Evolutionary conservation across 192 early-diverging fungal genomes (phyloP).

Genomic region (Linnemannia elongata): DNA sequence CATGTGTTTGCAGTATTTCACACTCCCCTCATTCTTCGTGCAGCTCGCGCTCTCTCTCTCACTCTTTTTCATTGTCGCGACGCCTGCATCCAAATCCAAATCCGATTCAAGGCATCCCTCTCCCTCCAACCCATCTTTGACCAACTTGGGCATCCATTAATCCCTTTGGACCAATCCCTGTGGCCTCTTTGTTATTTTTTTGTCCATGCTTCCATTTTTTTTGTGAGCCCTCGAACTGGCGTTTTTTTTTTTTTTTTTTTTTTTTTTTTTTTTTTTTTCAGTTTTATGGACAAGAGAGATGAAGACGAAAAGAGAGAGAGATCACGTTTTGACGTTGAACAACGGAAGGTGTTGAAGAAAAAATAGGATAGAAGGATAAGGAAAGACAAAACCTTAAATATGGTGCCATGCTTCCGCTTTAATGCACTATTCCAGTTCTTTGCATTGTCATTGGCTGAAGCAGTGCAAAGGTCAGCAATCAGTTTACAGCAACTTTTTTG

Average conservation of each 20-base stretch:
- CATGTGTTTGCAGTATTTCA: not conserved
- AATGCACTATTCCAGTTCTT: not conserved
- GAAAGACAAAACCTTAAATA: constrained; percentile 26
- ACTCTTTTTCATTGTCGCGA: not conserved
- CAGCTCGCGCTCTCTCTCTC: not conserved
- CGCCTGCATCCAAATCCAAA: not conserved
- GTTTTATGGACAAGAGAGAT: not conserved
- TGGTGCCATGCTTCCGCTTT: constrained; percentile 27
- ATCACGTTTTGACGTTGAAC: not conserved
- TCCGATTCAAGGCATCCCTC: not conserved
- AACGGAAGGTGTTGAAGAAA: not conserved
- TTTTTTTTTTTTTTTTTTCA: not conserved
- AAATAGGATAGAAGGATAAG: not conserved
- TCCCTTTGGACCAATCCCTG: constrained; percentile 5
- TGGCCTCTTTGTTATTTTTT: not conserved
- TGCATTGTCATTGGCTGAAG: not conserved
- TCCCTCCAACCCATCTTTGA: not conserved
- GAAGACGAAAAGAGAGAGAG: not conserved
- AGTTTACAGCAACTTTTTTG: too few relatives aligned
- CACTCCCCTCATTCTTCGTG: not conserved
- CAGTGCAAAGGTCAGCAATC: too few relatives aligned
- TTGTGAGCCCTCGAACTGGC: not conserved
- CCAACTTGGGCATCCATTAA: not conserved
- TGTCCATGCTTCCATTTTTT: not conserved
- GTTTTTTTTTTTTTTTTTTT: not conserved